Percentiles rank a stretch among this genome's conserved stretches.
Evolutionary conservation across 2,329 filamentous ascomycete genomes (phyloP).

Genomic region (Paraphoma sp.): DNA sequence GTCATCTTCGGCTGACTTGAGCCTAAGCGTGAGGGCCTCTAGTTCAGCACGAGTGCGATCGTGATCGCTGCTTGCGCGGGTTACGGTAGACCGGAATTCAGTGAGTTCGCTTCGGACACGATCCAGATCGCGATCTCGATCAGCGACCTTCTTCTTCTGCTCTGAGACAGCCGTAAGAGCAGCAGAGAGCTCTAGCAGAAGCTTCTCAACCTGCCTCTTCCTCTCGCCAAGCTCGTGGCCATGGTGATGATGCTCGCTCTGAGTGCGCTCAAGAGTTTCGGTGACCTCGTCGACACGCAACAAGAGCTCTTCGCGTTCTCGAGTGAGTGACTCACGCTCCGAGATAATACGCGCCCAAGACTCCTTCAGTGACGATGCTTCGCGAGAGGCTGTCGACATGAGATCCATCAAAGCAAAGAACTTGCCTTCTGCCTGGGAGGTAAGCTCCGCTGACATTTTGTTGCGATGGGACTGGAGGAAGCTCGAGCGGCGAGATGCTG

Average conservation of each 20-base stretch:
- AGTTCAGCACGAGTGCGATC: constrained; percentile 27
- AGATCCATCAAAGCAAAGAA: constrained; percentile 39
- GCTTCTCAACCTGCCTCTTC: constrained; percentile 29
- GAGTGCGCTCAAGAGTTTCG: constrained; percentile 30
- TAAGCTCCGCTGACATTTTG: constrained; percentile 33
- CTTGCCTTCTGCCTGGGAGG: constrained; percentile 30
- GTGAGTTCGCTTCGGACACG: constrained; percentile 21
- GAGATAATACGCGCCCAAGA: constrained; percentile 31
- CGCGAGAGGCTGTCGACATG: constrained; percentile 31
- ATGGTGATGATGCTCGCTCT: constrained; percentile 28
- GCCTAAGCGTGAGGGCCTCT: constrained; percentile 18
- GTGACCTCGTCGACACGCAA: constrained; percentile 27
- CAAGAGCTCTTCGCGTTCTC: constrained; percentile 27
- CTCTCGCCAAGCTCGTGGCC: constrained; percentile 27
- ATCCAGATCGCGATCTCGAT: constrained; percentile 27
- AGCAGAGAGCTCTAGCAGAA: constrained; percentile 29
- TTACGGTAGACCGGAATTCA: constrained; percentile 16
- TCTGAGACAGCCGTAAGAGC: constrained; percentile 25
- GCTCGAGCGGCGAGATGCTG: constrained; percentile 23
- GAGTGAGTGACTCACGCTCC: constrained; percentile 31
- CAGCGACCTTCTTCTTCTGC: constrained; percentile 31
- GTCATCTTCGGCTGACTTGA: constrained; percentile 26
- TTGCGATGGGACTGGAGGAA: constrained; percentile 32
- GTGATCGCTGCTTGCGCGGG: constrained; percentile 15
- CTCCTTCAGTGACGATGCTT: constrained; percentile 32